Evolutionary conservation across 768 basidiomycete genomes (phyloP), one percentile per base, ranked within the genome.

Genomic region (Tulasnella sp.): DNA sequence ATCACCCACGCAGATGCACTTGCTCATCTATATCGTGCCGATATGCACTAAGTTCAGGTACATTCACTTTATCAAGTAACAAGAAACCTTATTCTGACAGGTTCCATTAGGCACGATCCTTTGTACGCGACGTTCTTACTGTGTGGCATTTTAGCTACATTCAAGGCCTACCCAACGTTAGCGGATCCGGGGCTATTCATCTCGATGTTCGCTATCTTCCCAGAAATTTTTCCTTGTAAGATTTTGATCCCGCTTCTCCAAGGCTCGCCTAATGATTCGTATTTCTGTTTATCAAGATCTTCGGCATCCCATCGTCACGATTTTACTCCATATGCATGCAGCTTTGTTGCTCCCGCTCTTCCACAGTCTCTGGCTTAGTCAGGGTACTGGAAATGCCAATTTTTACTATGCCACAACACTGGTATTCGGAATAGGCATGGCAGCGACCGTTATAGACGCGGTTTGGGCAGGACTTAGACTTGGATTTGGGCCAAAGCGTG

Each of bases 351-450:
- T 96, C 53, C 93, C 93, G 0, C 72, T 95, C 27, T 92, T 98
- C 65, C 80, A 93, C 60, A 76, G 86, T 53, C 70, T 98, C 1
- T 99, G 95, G 93, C 74, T 96, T 5, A 72, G 70, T 7, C 83
- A 89, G 51, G 91, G 90, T 1, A 86, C 89, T 4, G 95, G 90
- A 2, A 98, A 99, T 60, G 91, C 93, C 40, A 98, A 98, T 64
- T 99, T 99, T 67, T 96, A 87, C 68, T 99, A 98, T 60, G 95
- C 95, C 0, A 81, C 83, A 3, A 96, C 91, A 2, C 71, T 98
- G 54, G 93, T 99, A 13, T 90, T 91, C 64, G 91, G 89, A 0
- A 73, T 90, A 57, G 83, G 81, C 2, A 83, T 86, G 57, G 90
- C 88, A 0, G 75, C 83, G n/a, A 82, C 82, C 15, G 60, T 91